Base-by-base conservation (phyloP, 148 eudicot genomes). In the Silene uniflora region DNA sequence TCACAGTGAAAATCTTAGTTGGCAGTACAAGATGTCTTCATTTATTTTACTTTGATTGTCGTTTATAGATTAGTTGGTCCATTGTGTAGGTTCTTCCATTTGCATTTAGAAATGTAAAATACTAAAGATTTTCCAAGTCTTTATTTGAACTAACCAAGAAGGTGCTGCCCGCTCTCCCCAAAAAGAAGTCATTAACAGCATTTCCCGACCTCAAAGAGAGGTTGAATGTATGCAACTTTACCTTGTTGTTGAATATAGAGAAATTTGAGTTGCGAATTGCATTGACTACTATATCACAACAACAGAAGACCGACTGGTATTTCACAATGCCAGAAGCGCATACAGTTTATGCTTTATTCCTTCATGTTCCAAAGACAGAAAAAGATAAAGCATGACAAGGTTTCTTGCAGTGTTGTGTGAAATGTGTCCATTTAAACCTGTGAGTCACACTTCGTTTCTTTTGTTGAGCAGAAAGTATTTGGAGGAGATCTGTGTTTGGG, bases 401-500 rank as follows among this genome's bases (percentile, higher is more conserved):
- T 52, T 52, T 52, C 44, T 39, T 16, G 56, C 13, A 62, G 27
- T 67, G 17, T 42, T 71, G 6, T 23, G 18, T 61, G 59, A 63
- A 35, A 47, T 62, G 13, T 17, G 25, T 14, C 62, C 21, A 65
- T 67, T 49, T 22, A 66, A 27, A 25, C 46, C 65, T 71, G 12
- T 10, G 7, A 69, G 32, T 54, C 67, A 54, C 17, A 1, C 58
- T 52, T 32, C 14, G 21, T 12, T 79, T 42, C 14, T 42, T 58
- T 76, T 49, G 14, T 72, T 76, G 72, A 76, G 66, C 91, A 96
- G 99, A 84, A 96, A 96, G 82, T 96, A 91, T 84, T 83, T 96
- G 85, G 99, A 96, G 83, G 89, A 96, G 81, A 81, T 81, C 19
- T 96, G 98, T 80, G 91, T 96, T 24, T 96, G 99, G 99, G 98